Base-by-base conservation (phyloP, 106 monocot species). In the Iris macrosiphon region DNA sequence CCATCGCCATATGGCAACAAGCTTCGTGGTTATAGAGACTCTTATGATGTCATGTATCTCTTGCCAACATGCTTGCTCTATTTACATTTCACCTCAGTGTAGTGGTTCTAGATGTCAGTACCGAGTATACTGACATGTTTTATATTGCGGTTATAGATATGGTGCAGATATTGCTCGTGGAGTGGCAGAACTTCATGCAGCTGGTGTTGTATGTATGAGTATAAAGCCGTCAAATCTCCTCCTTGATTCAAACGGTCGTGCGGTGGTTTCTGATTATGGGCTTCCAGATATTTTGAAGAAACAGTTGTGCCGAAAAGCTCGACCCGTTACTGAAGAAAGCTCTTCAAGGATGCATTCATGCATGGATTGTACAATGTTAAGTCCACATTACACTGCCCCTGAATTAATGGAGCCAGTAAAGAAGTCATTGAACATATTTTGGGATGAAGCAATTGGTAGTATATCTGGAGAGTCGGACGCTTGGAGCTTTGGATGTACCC, bases 121-220 rank as follows among this genome's bases (percentile, higher is more conserved):
- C 37, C 27, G 53, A 27, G 45, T 15, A 4, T 12, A 19, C 43
- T 39, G 43, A 38, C 40, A 24, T 30, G 21, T 35, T 10, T 51
- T n/a, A 21, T 64, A 43, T 2, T 57, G 34, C 37, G 6, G 42
- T 76, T 83, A 34, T 70, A 98, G 98, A 56, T 98, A 98, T 78
- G 98, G 98, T 6, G 98, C 87, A 67, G 98, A 98, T 44, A 91
- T 98, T 74, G 98, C 98, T 40, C 90, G 98, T 57, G 98, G 98
- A 31, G 87, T 98, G 15, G 83, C 87, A 31, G 98, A 98, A 84
- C 91, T 98, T 44, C 98, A 98, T 73, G 91, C 98, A 22, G 98
- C 87, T 13, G 87, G 81, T 57, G 68, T 98, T 75, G 70, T 87
- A 51, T 98, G 98, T 58, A 98, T 87, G 98, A 98, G 81, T 68